phyloP scores from a whole-genome alignment of 2,329 filamentous ascomycete genomes.

The Didymella lethalis region DNA sequence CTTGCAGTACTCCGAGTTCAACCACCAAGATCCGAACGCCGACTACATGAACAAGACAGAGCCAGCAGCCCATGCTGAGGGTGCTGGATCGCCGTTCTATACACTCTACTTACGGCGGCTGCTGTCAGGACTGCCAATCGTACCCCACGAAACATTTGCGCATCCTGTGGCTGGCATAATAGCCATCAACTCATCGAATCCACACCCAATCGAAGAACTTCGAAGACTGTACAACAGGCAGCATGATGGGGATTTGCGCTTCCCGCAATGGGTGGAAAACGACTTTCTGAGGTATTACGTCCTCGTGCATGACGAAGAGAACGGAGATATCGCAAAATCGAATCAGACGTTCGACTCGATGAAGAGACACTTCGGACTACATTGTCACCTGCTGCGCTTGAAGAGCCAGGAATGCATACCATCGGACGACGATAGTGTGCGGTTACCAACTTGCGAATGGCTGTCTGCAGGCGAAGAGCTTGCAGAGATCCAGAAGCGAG shows the following conservation, averaged over 20 bases:
- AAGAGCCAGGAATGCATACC: constrained; percentile 84
- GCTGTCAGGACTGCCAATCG: constrained; percentile 78
- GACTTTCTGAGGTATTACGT: constrained; percentile 97
- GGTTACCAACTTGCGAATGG: constrained; percentile 85
- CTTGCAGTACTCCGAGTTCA: constrained; percentile 74
- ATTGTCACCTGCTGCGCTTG: constrained; percentile 89
- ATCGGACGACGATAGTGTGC: constrained; percentile 89
- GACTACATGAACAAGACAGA: constrained; percentile 55
- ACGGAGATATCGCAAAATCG: constrained; percentile 88
- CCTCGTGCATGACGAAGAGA: constrained; percentile 93
- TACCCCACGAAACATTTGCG: constrained; percentile 89
- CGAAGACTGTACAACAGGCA: constrained; percentile 84
- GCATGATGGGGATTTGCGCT: constrained; percentile 74
- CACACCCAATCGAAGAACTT: constrained; percentile 84
- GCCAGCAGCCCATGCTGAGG: constrained; percentile 25
- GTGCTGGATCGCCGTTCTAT: constrained; percentile 76
- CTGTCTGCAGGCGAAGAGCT: constrained; percentile 87
- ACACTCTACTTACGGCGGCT: constrained; percentile 83
- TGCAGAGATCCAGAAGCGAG: constrained; percentile 71
- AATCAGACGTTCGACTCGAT: constrained; percentile 95
- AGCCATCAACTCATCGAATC: constrained; percentile 89
- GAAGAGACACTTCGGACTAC: constrained; percentile 96
- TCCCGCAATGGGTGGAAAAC: constrained; percentile 87
- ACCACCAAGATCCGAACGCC: constrained; percentile 45
- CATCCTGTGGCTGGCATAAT: constrained; percentile 96